These are phyloP conservation scores for Postia placenta DNA, from an alignment of 768 basidiomycete species.

Conservation along the genomic window DNA sequence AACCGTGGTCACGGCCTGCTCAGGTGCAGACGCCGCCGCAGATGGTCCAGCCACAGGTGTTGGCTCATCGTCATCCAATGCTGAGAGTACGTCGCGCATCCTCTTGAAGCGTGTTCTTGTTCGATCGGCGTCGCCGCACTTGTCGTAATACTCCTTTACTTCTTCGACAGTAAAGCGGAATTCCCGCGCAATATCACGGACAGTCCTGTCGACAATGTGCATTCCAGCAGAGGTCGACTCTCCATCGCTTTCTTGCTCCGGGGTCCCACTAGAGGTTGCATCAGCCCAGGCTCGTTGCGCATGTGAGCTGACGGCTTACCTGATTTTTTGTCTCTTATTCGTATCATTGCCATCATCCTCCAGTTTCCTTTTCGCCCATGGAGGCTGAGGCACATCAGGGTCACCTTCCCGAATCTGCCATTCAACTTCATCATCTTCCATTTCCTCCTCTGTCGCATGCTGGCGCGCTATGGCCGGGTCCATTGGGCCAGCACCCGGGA, in stretches of 20 bases:
- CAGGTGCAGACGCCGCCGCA: too few species aligned
- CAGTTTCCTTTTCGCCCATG: slow-evolving; percentile 61
- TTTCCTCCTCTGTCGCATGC: slow-evolving; percentile 58
- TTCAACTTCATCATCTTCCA: slow-evolving; percentile 56
- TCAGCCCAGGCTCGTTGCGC: background rate
- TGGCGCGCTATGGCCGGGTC: slow-evolving; percentile 30
- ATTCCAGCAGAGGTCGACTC: slow-evolving; percentile 19
- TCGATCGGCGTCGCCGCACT: slow-evolving; percentile 61
- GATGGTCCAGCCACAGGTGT: too few species aligned
- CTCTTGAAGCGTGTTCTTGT: slow-evolving; percentile 60
- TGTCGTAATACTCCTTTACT: slow-evolving; percentile 74
- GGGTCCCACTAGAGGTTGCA: slow-evolving; percentile 9
- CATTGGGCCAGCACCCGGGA: slow-evolving; percentile 13
- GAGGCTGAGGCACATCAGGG: slow-evolving; percentile 44
- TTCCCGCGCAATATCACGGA: slow-evolving; percentile 61
- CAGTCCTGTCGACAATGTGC: slow-evolving; percentile 62
- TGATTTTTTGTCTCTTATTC: slow-evolving; percentile 38
- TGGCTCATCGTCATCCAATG: slow-evolving; percentile 18
- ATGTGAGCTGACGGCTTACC: slow-evolving; percentile 26
- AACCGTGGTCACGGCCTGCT: too few species aligned
- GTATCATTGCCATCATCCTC: slow-evolving; percentile 28
- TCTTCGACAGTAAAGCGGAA: slow-evolving; percentile 70
- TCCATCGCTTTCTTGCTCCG: slow-evolving; percentile 2
- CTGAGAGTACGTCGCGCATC: slow-evolving; percentile 47
- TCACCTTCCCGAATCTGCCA: slow-evolving; percentile 65